Evolutionary conservation across 2,329 filamentous ascomycete species (phyloP), one percentile per base, ranked within the genome.

Genomic region (Basipetospora chlamydospora): DNA sequence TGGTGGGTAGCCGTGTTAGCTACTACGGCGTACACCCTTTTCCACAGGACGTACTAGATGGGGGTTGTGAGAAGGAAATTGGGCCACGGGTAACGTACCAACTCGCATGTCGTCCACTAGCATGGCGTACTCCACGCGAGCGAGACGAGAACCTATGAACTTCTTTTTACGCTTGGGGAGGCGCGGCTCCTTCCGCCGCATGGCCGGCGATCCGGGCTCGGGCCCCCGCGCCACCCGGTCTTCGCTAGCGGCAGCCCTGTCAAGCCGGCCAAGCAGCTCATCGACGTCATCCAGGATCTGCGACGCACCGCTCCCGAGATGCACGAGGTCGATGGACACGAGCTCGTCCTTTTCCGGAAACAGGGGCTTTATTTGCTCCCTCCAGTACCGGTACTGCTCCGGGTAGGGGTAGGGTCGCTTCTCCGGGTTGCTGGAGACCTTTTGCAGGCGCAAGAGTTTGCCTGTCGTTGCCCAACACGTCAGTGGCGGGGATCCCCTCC

Each of bases 91-190:
- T n/a, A n/a, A 43, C 48, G 12, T 44, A 55, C 53, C 42, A 17
- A 44, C 34, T 63, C 59, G 69, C 80, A 88, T 87, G 49, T 87
- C 80, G 41, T 78, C 77, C 33, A 88, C 68, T 3, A 88, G 57
- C 47, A 85, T 70, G 5, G 75, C 82, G 48, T 73, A 70, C 44
- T 67, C 63, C 11, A 39, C 38, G 22, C 66, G 59, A 51, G 60
- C 73, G 54, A 57, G 57, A 46, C 36, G 67, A 53, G 50, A 75
- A 50, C 59, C 63, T 33, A 54, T 54, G 44, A 68, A 71, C 43
- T 59, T 61, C 44, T 58, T 53, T 31, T 54, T 54, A 32, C 64
- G 62, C 16, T 46, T 43, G 32, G 38, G 33, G 12, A 44, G 23
- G 18, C 8, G 28, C 11, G 34, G 21, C 11, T 31, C 35, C 12